Evolutionary conservation across 2,329 filamentous ascomycete species (phyloP).

Genomic region (Coniosporium tulheliwenetii): DNA sequence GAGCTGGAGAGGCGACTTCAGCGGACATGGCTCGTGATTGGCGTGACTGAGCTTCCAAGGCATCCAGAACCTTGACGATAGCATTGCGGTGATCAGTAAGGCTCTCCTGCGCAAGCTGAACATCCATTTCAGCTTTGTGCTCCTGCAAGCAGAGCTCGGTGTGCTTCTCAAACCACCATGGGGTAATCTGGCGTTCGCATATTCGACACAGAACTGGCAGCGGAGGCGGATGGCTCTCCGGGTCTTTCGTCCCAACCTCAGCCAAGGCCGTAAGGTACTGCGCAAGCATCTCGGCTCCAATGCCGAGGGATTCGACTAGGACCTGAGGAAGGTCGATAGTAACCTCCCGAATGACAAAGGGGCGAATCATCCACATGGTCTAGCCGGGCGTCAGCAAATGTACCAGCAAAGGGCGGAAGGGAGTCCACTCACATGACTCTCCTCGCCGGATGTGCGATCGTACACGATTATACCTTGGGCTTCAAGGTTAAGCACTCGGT

Average conservation of each 20-base stretch:
- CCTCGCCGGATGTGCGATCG: constrained; percentile 68
- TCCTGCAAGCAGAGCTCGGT: constrained; percentile 92
- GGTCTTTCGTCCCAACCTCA: constrained; percentile 63
- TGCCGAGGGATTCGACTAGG: constrained; percentile 83
- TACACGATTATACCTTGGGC: constrained; percentile 98
- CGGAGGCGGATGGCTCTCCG: constrained; percentile 63
- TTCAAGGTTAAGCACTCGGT: constrained; percentile 61
- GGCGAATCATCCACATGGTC: constrained; percentile 99
- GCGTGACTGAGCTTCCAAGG: constrained; percentile 64
- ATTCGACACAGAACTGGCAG: constrained; percentile 85
- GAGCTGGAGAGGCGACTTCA: constrained; percentile 30
- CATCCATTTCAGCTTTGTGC: constrained; percentile 92
- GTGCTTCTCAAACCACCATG: constrained; percentile 99
- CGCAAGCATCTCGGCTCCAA: constrained; percentile 86
- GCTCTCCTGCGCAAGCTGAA: constrained; percentile 87
- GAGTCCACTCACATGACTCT: constrained; percentile 72
- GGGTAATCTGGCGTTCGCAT: constrained; percentile 89
- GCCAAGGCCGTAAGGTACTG: constrained; percentile 83
- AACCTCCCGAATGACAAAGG: constrained; percentile 78
- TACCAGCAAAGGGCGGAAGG: constrained; percentile 8
- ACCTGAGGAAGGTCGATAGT: constrained; percentile 85
- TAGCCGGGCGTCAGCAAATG: constrained; percentile 24
- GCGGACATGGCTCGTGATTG: constrained; percentile 36
- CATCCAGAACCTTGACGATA: constrained; percentile 90
- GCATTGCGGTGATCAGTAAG: constrained; percentile 83